Conservation (phyloP, 2,329 filamentous ascomycete species). For the Pseudogymnoascus verrucosus region DNA sequence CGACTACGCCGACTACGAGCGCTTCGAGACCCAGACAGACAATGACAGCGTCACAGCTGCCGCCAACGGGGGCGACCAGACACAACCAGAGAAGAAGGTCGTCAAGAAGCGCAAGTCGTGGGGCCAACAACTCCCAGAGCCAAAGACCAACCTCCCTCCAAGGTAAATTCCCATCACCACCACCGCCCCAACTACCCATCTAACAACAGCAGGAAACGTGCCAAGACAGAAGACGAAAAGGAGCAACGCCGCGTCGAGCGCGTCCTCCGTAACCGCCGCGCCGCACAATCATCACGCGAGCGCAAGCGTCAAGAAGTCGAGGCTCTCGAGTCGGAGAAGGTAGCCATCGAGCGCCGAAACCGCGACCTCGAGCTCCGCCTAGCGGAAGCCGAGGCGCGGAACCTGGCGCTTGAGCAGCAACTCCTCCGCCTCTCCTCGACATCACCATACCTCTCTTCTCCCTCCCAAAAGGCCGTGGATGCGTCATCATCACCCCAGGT, state of each 20-base stretch:
- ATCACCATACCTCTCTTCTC: slow-evolving; percentile 35
- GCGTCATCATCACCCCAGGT: slow-evolving; percentile 31
- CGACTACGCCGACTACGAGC: slow-evolving; percentile 22
- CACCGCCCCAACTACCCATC: slow-evolving; percentile 12
- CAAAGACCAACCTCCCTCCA: slow-evolving; percentile 91
- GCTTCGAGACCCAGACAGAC: slow-evolving; percentile 2
- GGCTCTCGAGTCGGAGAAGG: slow-evolving; percentile 61
- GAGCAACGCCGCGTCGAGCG: slow-evolving; percentile 96
- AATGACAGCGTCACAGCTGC: slow-evolving; percentile 19
- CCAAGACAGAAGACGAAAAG: slow-evolving; percentile 98
- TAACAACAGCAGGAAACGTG: slow-evolving; percentile 64
- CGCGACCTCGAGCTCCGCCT: slow-evolving; percentile 60
- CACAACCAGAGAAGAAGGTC: slow-evolving; percentile 54
- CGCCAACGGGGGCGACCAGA: slow-evolving; percentile 21
- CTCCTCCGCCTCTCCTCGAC: slow-evolving; percentile 35
- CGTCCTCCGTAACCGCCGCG: slow-evolving; percentile 90
- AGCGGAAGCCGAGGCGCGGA: slow-evolving; percentile 24
- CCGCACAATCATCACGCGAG: slow-evolving; percentile 92
- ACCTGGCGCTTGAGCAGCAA: slow-evolving; percentile 24
- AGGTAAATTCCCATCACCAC: slow-evolving; percentile 44
- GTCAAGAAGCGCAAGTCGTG: slow-evolving; percentile 96
- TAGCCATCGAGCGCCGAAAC: slow-evolving; percentile 61
- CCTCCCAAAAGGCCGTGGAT: slow-evolving; percentile 10
- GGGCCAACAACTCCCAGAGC: slow-evolving; percentile 93
- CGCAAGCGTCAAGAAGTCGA: slow-evolving; percentile 62